phyloP scores from a whole-genome alignment of 371 early-diverging fungal species.

The Amoeboaphelidium protococcarum region DNA sequence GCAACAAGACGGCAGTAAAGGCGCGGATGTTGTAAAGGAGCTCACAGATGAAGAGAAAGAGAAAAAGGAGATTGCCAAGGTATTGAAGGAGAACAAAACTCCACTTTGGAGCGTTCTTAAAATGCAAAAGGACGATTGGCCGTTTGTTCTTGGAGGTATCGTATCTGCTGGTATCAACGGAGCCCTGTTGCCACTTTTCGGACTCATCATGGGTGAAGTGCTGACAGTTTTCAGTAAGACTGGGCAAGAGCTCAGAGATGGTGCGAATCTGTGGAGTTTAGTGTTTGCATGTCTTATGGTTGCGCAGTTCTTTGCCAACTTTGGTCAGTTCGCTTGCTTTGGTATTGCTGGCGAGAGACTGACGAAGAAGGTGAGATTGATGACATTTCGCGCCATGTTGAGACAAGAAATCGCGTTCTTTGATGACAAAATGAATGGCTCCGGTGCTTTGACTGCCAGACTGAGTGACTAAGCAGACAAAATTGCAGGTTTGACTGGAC shows the following conservation, averaged over 20 bases:
- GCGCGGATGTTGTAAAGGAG: too few relatives aligned
- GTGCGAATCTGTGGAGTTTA: constrained; percentile 7
- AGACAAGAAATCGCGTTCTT: constrained; percentile 1
- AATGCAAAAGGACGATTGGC: constrained; percentile 4
- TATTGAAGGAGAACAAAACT: constrained; percentile 10
- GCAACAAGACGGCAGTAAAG: too few relatives aligned
- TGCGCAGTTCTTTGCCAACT: constrained; percentile 6
- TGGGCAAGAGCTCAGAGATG: constrained; percentile 1
- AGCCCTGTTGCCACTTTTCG: constrained; percentile 7
- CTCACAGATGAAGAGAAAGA: neutral
- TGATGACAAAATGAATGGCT: neutral
- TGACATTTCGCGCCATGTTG: neutral
- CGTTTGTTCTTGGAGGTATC: constrained; percentile 5
- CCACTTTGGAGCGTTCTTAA: neutral
- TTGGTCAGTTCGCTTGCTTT: constrained; percentile 7
- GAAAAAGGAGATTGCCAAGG: constrained; percentile 1
- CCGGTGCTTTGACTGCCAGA: neutral
- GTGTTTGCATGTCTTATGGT: constrained; percentile 8
- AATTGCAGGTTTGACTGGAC: constrained; percentile 1
- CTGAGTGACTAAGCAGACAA: neutral
- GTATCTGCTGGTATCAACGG: constrained; percentile 10
- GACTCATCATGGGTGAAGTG: constrained; percentile 8
- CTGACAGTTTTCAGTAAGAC: constrained; percentile 4
- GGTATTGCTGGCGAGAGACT: constrained; percentile 7
- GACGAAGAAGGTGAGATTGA: constrained; percentile 1